phyloP scores from a whole-genome alignment of 352 stramenopile genomes.

The Phytophthora litchii region DNA sequence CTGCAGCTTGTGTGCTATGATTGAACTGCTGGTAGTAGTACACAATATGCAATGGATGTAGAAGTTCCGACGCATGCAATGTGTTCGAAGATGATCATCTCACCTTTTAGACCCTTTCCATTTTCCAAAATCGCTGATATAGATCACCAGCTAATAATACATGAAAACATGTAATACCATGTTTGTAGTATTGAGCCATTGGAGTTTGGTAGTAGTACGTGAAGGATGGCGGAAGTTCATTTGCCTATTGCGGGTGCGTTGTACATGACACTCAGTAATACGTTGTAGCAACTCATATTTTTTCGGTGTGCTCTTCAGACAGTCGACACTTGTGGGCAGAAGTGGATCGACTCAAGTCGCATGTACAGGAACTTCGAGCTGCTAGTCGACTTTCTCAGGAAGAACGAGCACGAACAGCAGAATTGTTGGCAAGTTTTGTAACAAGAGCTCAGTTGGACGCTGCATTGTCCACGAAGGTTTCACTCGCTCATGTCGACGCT shows the following conservation, averaged over 20 bases:
- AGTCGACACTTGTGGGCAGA: slow-evolving; percentile 60
- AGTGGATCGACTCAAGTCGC: slow-evolving; percentile 61
- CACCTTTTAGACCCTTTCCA: not conserved
- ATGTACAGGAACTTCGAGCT: slow-evolving; percentile 50
- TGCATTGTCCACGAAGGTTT: slow-evolving; percentile 65
- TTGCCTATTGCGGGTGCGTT: slow-evolving; percentile 34
- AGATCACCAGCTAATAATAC: too few relatives aligned
- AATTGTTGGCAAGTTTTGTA: slow-evolving; percentile 53
- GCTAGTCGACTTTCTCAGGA: slow-evolving; percentile 30
- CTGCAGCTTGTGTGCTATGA: too few relatives aligned
- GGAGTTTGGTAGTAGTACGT: too few relatives aligned
- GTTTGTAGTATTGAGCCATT: too few relatives aligned
- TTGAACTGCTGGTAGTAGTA: too few relatives aligned
- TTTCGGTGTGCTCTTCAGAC: slow-evolving; percentile 29
- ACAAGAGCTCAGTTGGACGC: slow-evolving; percentile 68
- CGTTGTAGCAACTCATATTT: not conserved
- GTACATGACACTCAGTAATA: not conserved
- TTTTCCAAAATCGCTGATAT: too few relatives aligned
- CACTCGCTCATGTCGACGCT: slow-evolving; percentile 41
- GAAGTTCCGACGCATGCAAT: not conserved
- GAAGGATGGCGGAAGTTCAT: slow-evolving; percentile 17
- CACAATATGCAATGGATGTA: too few relatives aligned
- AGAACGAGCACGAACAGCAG: slow-evolving; percentile 37
- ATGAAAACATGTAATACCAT: too few relatives aligned
- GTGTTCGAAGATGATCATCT: not conserved